These are phyloP conservation scores for Sclerotinia borealis DNA, from an alignment of 2,329 filamentous ascomycete species.

Conservation along the genomic window DNA sequence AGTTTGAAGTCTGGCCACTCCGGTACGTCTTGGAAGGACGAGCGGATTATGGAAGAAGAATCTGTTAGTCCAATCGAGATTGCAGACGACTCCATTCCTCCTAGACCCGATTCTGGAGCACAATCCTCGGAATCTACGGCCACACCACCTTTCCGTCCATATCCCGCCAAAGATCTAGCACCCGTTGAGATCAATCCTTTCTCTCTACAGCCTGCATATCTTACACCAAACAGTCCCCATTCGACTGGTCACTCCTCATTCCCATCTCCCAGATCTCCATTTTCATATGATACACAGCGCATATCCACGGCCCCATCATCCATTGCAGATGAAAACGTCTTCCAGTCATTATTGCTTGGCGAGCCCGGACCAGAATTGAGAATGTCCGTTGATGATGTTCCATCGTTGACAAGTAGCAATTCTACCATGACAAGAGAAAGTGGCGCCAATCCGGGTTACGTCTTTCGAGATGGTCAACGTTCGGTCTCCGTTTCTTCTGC, in stretches of 20 bases:
- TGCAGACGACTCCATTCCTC: constrained; percentile 35
- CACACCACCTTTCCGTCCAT: constrained; percentile 29
- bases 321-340: constrained; percentile 62
- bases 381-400: constrained; percentile 67
- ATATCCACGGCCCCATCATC: constrained; percentile 73
- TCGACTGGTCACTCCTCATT: constrained; percentile 48
- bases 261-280: constrained; percentile 62
- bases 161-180: constrained; percentile 38
- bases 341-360: constrained; percentile 65
- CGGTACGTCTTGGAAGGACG: constrained; percentile 46
- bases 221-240: constrained; percentile 56
- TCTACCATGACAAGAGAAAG: constrained; percentile 71
- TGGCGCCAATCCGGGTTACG: constrained; percentile 41
- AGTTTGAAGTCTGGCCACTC: constrained; percentile 43
- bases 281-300: constrained; percentile 65
- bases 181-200: constrained; percentile 45
- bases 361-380: constrained; percentile 68
- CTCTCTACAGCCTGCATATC: constrained; percentile 39
- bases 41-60: constrained; percentile 44
- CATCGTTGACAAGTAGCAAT: constrained; percentile 68
- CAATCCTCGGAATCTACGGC: constrained; percentile 33
- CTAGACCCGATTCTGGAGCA: constrained; percentile 31
- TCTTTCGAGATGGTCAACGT: constrained; percentile 50
- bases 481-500: constrained; percentile 57
- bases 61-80: constrained; percentile 35